Conservation (phyloP, 73 alveolate genomes). For the Stentor coeruleus region DNA sequence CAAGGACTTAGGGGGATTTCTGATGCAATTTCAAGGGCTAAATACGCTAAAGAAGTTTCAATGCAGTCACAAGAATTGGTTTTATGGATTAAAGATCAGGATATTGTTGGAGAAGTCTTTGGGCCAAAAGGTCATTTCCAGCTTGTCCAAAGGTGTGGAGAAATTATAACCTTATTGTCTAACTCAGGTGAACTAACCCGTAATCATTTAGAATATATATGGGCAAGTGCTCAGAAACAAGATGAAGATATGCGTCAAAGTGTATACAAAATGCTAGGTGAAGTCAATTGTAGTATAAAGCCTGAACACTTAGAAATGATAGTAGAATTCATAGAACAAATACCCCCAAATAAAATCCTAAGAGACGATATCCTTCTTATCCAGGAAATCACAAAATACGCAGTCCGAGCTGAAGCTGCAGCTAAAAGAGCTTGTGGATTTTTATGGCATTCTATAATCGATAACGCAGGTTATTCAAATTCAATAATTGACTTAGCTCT, state of each 20-base stretch:
- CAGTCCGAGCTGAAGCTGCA: slow-evolving; percentile 31
- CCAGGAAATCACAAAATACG: slow-evolving; percentile 46
- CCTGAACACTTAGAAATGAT: slow-evolving; percentile 39
- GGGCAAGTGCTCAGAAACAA: slow-evolving; percentile 59
- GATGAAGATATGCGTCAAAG: slow-evolving; percentile 66
- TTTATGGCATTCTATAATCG: neutral
- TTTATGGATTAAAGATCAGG: slow-evolving; percentile 54
- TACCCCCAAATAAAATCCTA: slow-evolving; percentile 42
- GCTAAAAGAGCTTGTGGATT: slow-evolving; percentile 17
- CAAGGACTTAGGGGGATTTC: slow-evolving; percentile 73
- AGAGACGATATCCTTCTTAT: slow-evolving; percentile 57
- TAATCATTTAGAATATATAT: slow-evolving; percentile 55
- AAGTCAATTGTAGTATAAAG: slow-evolving; percentile 40
- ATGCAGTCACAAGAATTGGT: slow-evolving; percentile 26
- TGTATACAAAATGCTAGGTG: slow-evolving; percentile 61
- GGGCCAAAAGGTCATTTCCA: slow-evolving; percentile 58
- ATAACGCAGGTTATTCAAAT: neutral
- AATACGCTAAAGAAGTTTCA: slow-evolving; percentile 32
- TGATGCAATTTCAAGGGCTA: slow-evolving; percentile 48
- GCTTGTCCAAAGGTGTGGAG: slow-evolving; percentile 69
- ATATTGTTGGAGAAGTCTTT: slow-evolving; percentile 58
- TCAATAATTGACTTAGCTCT: slow-evolving; percentile 22
- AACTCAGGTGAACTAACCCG: slow-evolving; percentile 46
- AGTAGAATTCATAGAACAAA: slow-evolving; percentile 36
- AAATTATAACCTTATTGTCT: slow-evolving; percentile 58